Evolutionary conservation across 2,329 filamentous ascomycete species (phyloP).

Genomic region (Fusarium musae): DNA sequence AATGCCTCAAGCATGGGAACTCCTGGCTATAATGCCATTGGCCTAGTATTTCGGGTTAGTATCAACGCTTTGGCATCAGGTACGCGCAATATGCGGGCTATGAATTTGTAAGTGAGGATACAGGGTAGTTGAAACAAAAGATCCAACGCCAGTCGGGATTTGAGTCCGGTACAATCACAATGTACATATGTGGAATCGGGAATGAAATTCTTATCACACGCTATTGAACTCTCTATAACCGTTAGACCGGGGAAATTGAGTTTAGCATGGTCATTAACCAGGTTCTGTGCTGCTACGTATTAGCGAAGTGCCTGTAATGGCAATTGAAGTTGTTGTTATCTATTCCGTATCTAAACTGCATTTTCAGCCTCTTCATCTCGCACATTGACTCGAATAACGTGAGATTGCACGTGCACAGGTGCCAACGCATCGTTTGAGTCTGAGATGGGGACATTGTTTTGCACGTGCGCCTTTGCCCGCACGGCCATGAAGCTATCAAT

Average conservation of each 20-base stretch:
- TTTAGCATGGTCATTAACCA: neutral
- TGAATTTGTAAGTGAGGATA: slow-evolving; percentile 3
- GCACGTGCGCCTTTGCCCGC: slow-evolving; percentile 26
- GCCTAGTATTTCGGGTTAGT: neutral
- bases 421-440: slow-evolving; percentile 25
- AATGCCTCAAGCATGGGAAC: slow-evolving; percentile 15
- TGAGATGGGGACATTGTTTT: slow-evolving; percentile 6
- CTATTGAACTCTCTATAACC: neutral
- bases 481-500: slow-evolving; percentile 27
- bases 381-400: neutral
- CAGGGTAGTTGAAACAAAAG: slow-evolving; percentile 32
- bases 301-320: neutral
- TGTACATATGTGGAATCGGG: neutral
- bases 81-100: slow-evolving; percentile 20
- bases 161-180: neutral
- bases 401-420: slow-evolving; percentile 8
- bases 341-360: neutral
- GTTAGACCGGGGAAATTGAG: neutral
- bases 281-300: neutral
- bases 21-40: slow-evolving; percentile 10
- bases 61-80: neutral
- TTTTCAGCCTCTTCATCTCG: neutral
- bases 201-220: slow-evolving; percentile 11
- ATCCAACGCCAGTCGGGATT: neutral
- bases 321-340: neutral